Base-by-base conservation (phyloP, 2,329 filamentous ascomycete species). In the Penicillium sp. region DNA sequence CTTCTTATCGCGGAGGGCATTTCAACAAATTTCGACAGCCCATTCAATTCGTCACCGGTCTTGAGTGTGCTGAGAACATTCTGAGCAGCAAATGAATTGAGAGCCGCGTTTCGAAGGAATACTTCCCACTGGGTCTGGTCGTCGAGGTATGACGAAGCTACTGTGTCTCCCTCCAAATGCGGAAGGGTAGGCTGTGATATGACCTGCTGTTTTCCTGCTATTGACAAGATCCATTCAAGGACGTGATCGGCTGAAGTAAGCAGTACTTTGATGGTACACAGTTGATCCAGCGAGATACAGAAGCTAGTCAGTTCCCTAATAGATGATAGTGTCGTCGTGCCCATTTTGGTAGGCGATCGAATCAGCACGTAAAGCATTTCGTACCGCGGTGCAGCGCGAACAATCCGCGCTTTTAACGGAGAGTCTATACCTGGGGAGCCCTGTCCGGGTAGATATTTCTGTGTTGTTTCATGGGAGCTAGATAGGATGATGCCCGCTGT, bases 51-150 rank as follows among this genome's bases (percentile, higher is more conserved):
- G 33, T n/a, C 4, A 23, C 14, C 38, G n/a, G 24, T 56, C 30
- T 49, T 47, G 46, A 59, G 46, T n/a, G 59, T 49, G 6, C 72
- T 74, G 33, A 89, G 71, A 1, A 90, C 75, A 9, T 77, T 76
- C 66, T 91, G 88, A 2, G 89, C 88, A 2, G 87, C 88, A 66
- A 84, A 90, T 0, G 83, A 80, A 68, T 92, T 91, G 66, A 91
- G 69, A 0, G 89, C 89, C 1, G 81, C 79, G 23, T 78, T 76
- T 14, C 87, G 78, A 23, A 92, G 74, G 60, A 89, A 88, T 9
- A 83, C 47, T 67, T 91, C 89, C 85, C 85, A 89, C 33, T 75
- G 68, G 0, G 85, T 86, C 69, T 90, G 87, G 0, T 83, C 80
- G 16, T 82, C 70, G 7, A 82, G 64, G 28, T 84, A 66, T 28